phyloP scores from a whole-genome alignment of 257 asterid species.

The Cynanchum wilfordii region DNA sequence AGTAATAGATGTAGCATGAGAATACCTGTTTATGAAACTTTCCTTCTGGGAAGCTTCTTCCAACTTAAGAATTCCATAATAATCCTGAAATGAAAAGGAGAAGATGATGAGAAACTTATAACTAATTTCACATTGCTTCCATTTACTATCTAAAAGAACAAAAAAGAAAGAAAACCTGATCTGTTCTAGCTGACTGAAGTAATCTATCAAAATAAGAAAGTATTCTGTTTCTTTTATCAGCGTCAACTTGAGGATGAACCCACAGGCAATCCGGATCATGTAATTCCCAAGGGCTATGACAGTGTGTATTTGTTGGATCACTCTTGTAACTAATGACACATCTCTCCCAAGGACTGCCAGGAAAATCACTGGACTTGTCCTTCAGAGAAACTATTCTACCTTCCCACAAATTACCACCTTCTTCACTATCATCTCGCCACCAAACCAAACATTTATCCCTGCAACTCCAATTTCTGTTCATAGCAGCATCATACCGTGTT shows the following conservation, averaged over 20 bases:
- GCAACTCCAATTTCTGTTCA: conserved; percentile 55
- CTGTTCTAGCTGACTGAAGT: conserved; percentile 36
- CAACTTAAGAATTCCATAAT: conserved; percentile 54
- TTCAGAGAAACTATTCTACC: conserved; percentile 55
- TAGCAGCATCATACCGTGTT: conserved; percentile 62
- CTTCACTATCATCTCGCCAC: conserved; percentile 67
- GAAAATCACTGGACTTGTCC: conserved; percentile 56
- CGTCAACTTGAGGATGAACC: conserved; percentile 52
- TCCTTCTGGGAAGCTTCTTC: conserved; percentile 53
- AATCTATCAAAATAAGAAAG: conserved; percentile 37
- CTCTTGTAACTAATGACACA: conserved; percentile 47
- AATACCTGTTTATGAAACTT: conserved; percentile 74
- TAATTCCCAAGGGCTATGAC: conserved; percentile 93
- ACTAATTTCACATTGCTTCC: conserved; percentile 5
- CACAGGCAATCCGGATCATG: conserved; percentile 50
- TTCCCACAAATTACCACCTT: conserved; percentile 79
- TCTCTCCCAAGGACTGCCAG: conserved; percentile 94
- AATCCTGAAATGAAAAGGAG: conserved; percentile 55
- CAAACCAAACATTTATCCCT: conserved; percentile 73
- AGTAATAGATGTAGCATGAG: neutral
- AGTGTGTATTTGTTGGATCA: conserved; percentile 28
- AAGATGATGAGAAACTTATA: neutral
- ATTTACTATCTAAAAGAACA: conserved; percentile 5
- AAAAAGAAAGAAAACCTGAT: conserved; percentile 44
- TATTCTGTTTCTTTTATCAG: conserved; percentile 35